A percentile compares a stretch with the other conserved stretches of the same genome.
These are phyloP conservation scores for Penicillium sp. DNA, from an alignment of 2,329 filamentous ascomycete genomes.

Conservation along the genomic window DNA sequence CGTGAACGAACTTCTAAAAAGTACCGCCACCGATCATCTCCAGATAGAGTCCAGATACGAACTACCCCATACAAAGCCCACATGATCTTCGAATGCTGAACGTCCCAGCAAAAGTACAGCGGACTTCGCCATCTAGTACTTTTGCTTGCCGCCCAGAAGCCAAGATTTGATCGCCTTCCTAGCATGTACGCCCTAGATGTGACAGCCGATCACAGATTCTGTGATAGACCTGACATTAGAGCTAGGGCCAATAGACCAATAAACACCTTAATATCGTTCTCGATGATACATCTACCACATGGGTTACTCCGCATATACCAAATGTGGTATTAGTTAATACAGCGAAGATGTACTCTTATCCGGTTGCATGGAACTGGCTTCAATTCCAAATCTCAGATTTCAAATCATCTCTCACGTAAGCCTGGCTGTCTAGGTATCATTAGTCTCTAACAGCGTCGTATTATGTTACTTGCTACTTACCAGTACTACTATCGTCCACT, in stretches of 20 bases:
- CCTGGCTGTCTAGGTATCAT: neutral
- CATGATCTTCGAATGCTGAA: neutral
- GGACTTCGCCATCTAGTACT: conserved; percentile 7
- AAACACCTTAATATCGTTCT: neutral
- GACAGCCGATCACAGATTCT: conserved; percentile 11
- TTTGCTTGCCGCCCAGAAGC: conserved; percentile 9
- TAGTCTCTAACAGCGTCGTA: neutral
- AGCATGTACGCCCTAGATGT: conserved; percentile 11
- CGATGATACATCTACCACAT: conserved; percentile 1
- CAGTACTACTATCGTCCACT: neutral
- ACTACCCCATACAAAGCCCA: neutral
- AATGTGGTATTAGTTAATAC: neutral
- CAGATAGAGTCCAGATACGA: neutral
- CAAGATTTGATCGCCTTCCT: conserved; percentile 7
- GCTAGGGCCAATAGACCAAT: conserved; percentile 8
- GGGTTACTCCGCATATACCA: neutral
- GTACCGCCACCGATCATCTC: conserved; percentile 1
- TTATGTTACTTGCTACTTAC: neutral
- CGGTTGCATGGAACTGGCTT: neutral
- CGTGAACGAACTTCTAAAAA: neutral
- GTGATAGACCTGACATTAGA: conserved; percentile 5
- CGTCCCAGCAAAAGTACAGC: conserved; percentile 13
- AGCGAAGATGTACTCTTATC: neutral
- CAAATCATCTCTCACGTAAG: neutral
- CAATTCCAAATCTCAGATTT: conserved; percentile 1